A percentile compares a stretch with the other conserved stretches of the same genome.
Evolutionary conservation across 2,329 filamentous ascomycete species (phyloP).

Genomic region (Fusarium papillatum): DNA sequence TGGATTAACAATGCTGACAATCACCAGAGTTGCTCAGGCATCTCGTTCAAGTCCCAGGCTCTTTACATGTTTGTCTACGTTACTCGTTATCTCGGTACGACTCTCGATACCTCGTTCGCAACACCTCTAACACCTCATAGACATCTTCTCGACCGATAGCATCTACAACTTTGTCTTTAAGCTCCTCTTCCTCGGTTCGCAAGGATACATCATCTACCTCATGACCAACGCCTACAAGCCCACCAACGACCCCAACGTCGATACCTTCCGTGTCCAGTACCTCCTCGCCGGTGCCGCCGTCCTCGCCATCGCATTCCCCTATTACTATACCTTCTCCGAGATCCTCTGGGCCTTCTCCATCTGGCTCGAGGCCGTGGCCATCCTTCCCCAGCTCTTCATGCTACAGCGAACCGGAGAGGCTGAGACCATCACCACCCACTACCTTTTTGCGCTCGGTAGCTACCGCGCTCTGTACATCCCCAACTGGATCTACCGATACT

Average conservation of each 20-base stretch:
- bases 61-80: constrained; percentile 95
- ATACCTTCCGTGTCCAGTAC: constrained; percentile 98
- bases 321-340: constrained; percentile 85
- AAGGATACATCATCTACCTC: constrained; percentile 95
- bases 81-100: constrained; percentile 88
- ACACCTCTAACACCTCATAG: constrained; percentile 56
- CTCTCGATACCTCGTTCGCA: not conserved
- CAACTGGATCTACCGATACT: constrained; percentile 97
- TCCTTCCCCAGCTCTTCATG: constrained; percentile 98
- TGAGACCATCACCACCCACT: constrained; percentile 99
- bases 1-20: constrained; percentile 33
- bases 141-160: constrained; percentile 88
- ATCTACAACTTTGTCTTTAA: constrained; percentile 97
- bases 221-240: constrained; percentile 99
- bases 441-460: constrained; percentile 91
- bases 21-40: constrained; percentile 91
- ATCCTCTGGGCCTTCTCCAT: constrained; percentile 98
- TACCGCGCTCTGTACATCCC: constrained; percentile 98
- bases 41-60: constrained; percentile 99
- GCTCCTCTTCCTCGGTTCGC: constrained; percentile 91
- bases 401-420: constrained; percentile 97
- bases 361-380: constrained; percentile 97
- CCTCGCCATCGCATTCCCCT: constrained; percentile 86
- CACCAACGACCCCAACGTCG: constrained; percentile 95
- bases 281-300: constrained; percentile 85